Percentiles rank a stretch among this genome's conserved stretches.
Evolutionary conservation across 1,284 basidiomycete species (phyloP).

Genomic region (Grifola frondosa): DNA sequence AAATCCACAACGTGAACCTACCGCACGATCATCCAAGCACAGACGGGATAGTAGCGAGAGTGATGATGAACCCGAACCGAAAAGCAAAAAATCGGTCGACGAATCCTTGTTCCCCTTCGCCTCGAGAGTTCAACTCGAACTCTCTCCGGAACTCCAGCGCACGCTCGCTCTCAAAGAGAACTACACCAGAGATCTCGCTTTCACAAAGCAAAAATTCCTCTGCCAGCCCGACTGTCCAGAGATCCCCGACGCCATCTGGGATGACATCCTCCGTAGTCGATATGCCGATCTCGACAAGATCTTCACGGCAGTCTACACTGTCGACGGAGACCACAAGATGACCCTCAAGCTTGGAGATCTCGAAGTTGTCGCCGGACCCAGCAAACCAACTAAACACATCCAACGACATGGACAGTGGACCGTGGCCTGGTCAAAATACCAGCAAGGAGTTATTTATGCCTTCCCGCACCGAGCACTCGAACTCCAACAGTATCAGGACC

Average conservation of each 20-base stretch:
- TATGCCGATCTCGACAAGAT: conserved; percentile 28
- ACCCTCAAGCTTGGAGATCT: conserved; percentile 21
- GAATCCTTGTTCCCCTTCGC: too few species aligned
- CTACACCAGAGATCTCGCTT: conserved; percentile 2
- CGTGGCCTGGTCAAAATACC: conserved; percentile 21
- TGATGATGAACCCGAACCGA: too few species aligned
- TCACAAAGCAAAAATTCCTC: conserved; percentile 4
- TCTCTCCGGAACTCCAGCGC: neutral
- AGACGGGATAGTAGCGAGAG: too few species aligned
- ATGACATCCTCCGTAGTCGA: conserved; percentile 12
- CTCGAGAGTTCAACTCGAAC: too few species aligned
- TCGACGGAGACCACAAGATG: conserved; percentile 18
- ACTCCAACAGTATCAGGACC: conserved; percentile 24
- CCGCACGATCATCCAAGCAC: too few species aligned
- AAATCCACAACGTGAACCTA: too few species aligned
- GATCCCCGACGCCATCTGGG: conserved; percentile 16
- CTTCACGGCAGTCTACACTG: conserved; percentile 12
- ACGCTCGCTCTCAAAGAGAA: conserved; percentile 7
- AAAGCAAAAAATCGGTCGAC: too few species aligned
- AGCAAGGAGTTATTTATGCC: conserved; percentile 21
- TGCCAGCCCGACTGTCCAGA: conserved; percentile 5
- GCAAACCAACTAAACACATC: conserved; percentile 14
- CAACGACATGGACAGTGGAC: conserved; percentile 28
- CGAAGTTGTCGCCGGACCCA: conserved; percentile 4
- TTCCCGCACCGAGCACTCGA: conserved; percentile 30